A percentile compares a stretch with the other conserved stretches of the same genome.
Evolutionary conservation across 1,284 basidiomycete genomes (phyloP).

Genomic region (Boletellus sp.): DNA sequence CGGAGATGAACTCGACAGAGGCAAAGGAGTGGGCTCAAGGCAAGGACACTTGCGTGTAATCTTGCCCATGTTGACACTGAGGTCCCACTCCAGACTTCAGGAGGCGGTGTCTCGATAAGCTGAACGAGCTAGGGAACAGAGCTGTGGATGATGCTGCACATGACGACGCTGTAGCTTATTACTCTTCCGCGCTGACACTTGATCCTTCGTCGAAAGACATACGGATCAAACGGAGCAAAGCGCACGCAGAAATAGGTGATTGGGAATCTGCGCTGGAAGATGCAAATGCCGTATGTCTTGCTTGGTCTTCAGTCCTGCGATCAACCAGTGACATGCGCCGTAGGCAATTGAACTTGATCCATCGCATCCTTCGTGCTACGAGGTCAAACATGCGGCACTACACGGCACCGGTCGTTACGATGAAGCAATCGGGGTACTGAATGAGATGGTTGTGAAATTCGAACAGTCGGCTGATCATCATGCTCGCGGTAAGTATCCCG

Average conservation of each 20-base stretch:
- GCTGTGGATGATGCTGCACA: constrained; percentile 8
- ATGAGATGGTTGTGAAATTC: constrained; percentile 7
- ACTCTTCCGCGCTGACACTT: constrained; percentile 7
- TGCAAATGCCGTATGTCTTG: constrained; percentile 15
- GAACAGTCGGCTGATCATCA: constrained; percentile 3
- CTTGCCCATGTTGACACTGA: not conserved
- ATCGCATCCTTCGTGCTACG: constrained; percentile 3
- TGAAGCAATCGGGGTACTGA: constrained; percentile 11
- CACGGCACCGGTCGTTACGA: constrained; percentile 14
- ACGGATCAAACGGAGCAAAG: constrained; percentile 14
- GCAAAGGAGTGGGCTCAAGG: constrained; percentile 9
- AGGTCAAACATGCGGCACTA: constrained; percentile 13
- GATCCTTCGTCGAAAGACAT: constrained; percentile 2
- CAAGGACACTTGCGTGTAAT: not conserved
- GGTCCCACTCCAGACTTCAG: constrained; percentile 6
- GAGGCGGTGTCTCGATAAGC: constrained; percentile 8
- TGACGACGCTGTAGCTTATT: constrained; percentile 11
- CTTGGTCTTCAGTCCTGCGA: not conserved
- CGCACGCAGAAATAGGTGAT: not conserved
- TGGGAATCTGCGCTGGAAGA: constrained; percentile 15
- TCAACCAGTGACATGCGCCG: not conserved
- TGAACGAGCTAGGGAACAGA: constrained; percentile 11
- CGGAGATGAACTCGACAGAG: not conserved
- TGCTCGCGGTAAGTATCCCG: constrained; percentile 8
- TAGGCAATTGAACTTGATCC: constrained; percentile 15